Base-by-base conservation (phyloP, 345 rosid genomes). In the Rhizophora apiculata region DNA sequence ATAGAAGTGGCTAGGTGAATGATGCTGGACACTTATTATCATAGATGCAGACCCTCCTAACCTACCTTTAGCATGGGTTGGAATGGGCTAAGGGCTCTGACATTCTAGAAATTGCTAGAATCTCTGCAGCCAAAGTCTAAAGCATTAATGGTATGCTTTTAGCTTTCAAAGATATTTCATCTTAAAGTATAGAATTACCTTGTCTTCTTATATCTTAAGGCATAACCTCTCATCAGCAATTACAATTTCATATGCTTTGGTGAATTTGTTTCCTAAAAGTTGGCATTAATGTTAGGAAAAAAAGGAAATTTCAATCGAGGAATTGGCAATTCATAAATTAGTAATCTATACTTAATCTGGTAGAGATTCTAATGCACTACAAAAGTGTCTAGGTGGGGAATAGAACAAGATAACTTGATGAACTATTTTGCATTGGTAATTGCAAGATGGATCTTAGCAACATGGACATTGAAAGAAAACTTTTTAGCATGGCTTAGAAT, bases 211-310 rank as follows among this genome's bases (percentile, higher is more conserved):
- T 72, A 70, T 76, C 48, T 64, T 70, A 70, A 83, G 89, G 82
- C 85, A 78, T 65, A 78, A 58, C 49, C 77, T 75, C 52, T 69
- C 60, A 65, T 69, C 73, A 59, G 62, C 60, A 4, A 68, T 70
- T 68, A 69, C 78, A 19, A 26, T 79, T 54, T 79, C 79, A 54
- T 87, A 88, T 55, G 82, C 89, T 34, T 72, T 87, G 70, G 77
- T 81, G 64, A 89, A 88, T 78, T 81, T 92, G 95, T 88, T 87
- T 76, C 79, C 84, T 63, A 86, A 86, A 80, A 83, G 86, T 75
- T 75, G 96, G 96, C 75, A 70, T 71, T n/a, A 66, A 63, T 77
- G 75, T 72, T 71, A 67, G 73, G 87, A n/a, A 87, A 61, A 75
- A 73, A 69, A 61, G 24, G 69, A 82, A 82, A n/a, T 84, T 84